Evolutionary conservation across 1,284 basidiomycete genomes (phyloP).

Genomic region (Leccinum solheimii): DNA sequence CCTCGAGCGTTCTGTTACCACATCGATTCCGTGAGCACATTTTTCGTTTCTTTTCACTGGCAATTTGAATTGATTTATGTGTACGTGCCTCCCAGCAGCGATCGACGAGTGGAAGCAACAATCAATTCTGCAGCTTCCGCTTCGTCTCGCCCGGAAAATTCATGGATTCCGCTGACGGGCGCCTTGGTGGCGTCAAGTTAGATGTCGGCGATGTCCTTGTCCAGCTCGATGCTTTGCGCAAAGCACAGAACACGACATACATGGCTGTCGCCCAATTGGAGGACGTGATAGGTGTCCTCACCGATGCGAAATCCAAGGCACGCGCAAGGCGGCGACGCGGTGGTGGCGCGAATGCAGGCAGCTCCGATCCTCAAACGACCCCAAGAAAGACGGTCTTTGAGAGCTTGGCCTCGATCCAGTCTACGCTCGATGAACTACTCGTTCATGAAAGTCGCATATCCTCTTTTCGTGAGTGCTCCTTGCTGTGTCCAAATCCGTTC

Average conservation of each 20-base stretch:
- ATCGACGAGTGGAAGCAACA: not conserved
- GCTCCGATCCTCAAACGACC: not conserved
- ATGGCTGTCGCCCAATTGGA: conserved; percentile 15
- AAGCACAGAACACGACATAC: conserved; percentile 16
- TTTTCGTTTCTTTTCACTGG: not conserved
- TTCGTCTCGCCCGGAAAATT: not conserved
- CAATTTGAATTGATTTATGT: conserved; percentile 1
- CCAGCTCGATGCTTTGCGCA: conserved; percentile 19
- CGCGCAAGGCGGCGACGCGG: not conserved
- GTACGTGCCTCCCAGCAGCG: not conserved
- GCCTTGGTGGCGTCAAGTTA: conserved; percentile 5
- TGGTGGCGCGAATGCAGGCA: not conserved
- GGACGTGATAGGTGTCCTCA: conserved; percentile 15
- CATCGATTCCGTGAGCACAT: conserved; percentile 5
- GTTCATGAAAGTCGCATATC: conserved; percentile 4
- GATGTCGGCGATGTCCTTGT: conserved; percentile 21
- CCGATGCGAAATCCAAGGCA: not conserved
- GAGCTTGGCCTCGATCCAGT: conserved; percentile 24
- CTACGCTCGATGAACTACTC: conserved; percentile 22
- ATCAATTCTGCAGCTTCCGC: not conserved
- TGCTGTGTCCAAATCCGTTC: not conserved
- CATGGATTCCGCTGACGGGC: not conserved
- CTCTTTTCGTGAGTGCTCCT: conserved; percentile 15
- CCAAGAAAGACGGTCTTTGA: conserved; percentile 14
- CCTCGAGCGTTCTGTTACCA: not conserved